Evolutionary conservation across 2,329 filamentous ascomycete species (phyloP).

Genomic region (Botrytis porri): DNA sequence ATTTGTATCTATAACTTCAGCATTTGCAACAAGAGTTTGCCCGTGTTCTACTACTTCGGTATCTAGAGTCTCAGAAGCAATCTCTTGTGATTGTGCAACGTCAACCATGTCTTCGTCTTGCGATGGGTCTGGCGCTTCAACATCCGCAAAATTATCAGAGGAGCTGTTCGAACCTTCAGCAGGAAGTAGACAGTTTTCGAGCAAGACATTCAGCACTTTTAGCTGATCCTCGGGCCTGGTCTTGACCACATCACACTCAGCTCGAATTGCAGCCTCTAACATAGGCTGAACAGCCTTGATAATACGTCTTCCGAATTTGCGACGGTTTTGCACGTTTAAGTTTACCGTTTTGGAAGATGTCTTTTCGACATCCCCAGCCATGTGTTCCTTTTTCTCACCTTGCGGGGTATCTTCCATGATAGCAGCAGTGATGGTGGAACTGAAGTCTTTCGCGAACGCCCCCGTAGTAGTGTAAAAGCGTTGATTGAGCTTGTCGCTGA

Average conservation of each 20-base stretch:
- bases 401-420: slow-evolving; percentile 40
- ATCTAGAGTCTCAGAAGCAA: background rate
- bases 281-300: slow-evolving; percentile 77
- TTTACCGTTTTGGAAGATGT: slow-evolving; percentile 40
- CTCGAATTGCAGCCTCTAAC: slow-evolving; percentile 70
- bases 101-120: slow-evolving; percentile 40
- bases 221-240: slow-evolving; percentile 68
- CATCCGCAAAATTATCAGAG: slow-evolving; percentile 10
- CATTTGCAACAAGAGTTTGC: slow-evolving; percentile 26
- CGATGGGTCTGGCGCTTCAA: slow-evolving; percentile 45
- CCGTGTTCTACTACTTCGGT: slow-evolving; percentile 6
- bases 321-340: slow-evolving; percentile 73
- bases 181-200: slow-evolving; percentile 59
- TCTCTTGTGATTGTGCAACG: background rate
- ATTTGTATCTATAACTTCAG: slow-evolving; percentile 37
- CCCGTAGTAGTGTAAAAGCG: slow-evolving; percentile 57
- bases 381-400: background rate
- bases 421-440: slow-evolving; percentile 51
- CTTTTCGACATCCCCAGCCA: slow-evolving; percentile 37
- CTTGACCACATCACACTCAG: slow-evolving; percentile 77
- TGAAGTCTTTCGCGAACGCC: slow-evolving; percentile 56
- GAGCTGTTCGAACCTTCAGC: slow-evolving; percentile 16
- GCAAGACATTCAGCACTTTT: slow-evolving; percentile 69
- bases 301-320: slow-evolving; percentile 84
- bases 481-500: slow-evolving; percentile 52